Evolutionary conservation across 805 yeast species (phyloP), one percentile per base, ranked within the genome.

Genomic region (Candida pseudoglaebosa): DNA sequence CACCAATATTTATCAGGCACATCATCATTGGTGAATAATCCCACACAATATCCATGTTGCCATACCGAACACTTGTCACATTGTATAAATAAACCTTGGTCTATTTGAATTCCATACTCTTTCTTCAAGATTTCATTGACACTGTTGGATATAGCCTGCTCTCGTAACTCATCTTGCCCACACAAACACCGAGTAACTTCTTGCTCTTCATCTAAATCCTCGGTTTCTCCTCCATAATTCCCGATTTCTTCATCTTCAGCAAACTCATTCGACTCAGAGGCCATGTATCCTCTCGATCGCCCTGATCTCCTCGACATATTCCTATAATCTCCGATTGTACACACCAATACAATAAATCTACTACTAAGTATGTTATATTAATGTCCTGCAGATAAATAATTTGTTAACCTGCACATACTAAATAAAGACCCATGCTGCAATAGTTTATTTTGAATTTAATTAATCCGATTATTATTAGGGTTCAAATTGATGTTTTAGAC

Each of bases 11-110:
- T 86, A 41, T 91, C 97, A 3, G 97, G 96, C 2, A 88, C 86
- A 36, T 77, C 82, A 10, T 76, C 78, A 44, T 81, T 87, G 36
- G 77, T 79, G 39, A 71, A 70, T 41, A 91, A 78, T 1, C 96
- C 95, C 26, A 91, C 96, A 67, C 99, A 91, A 62, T 72, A 87
- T 2, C 97, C 98, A 59, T 91, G 99, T 61, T 91, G 99, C 99
- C 99, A 91, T 5, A 84, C 96, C 14, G 86, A 80, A 65, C 99
- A 91, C 45, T 75, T 73, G 53, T 93, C 99, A 71, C 95, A 84
- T 53, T 84, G 93, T 48, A 84, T 84, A 54, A 77, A 84, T 36
- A 84, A 69, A 2, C 91, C 93, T 14, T 71, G 64, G 42, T 75
- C 79, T 36, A 61, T 53, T 38, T 62, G 62, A 39, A 68, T 62